These are phyloP conservation scores for Eucalyptus tenuipes DNA, from an alignment of 345 rosid genomes.

Conservation along the genomic window DNA sequence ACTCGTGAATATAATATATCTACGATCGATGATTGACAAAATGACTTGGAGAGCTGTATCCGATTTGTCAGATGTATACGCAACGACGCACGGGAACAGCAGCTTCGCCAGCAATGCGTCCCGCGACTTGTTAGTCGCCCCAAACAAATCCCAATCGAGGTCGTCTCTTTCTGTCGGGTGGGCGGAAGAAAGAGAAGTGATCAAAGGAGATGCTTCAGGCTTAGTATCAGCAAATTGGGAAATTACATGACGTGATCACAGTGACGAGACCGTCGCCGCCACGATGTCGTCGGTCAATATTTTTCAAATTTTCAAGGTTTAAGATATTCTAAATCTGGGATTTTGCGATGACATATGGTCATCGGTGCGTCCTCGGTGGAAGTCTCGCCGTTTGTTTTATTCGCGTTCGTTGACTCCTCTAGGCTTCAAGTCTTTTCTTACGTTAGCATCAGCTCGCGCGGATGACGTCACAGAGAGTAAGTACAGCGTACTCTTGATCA, in stretches of 20 bases:
- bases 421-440: background rate
- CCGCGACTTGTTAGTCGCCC: background rate
- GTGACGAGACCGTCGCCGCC: background rate
- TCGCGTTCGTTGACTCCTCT: background rate
- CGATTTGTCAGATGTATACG: background rate
- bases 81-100: background rate
- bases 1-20: background rate
- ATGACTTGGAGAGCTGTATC: fast-evolving
- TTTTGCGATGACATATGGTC: background rate
- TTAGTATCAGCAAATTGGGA: background rate
- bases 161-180: background rate
- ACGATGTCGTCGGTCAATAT: background rate
- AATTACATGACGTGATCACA: background rate
- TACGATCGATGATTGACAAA: background rate
- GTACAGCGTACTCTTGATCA: background rate
- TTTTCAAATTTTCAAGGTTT: background rate
- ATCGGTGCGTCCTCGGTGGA: background rate
- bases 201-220: background rate
- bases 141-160: background rate
- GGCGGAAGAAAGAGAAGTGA: background rate
- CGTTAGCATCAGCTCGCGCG: background rate
- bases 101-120: background rate
- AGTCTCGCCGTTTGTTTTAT: background rate
- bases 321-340: background rate
- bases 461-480: background rate